Conservation (phyloP, 495 filamentous ascomycete species). For the Talaromyces thailandensis region DNA sequence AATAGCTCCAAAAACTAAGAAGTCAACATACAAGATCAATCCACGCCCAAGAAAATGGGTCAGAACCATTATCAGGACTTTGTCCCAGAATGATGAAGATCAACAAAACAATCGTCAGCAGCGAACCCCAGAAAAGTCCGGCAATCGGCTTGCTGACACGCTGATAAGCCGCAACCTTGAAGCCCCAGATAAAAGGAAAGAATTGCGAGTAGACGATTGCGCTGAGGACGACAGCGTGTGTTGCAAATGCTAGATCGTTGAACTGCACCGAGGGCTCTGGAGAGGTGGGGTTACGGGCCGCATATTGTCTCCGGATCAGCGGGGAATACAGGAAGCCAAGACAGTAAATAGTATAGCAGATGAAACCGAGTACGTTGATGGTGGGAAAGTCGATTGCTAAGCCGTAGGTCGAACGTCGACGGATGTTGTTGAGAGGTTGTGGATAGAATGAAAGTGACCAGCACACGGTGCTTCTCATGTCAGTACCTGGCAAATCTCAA, state of each 20-base stretch:
- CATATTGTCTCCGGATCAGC: conserved; percentile 72
- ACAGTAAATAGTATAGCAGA: conserved; percentile 69
- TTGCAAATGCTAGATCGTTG: conserved; percentile 84
- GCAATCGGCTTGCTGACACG: conserved; percentile 55
- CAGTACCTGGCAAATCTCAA: background rate
- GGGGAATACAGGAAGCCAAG: conserved; percentile 67
- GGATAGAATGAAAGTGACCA: conserved; percentile 94
- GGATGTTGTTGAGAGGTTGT: conserved; percentile 69
- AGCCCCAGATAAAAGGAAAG: conserved; percentile 63
- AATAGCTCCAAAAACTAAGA: background rate
- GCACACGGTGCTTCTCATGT: conserved; percentile 41
- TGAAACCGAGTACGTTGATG: conserved; percentile 76
- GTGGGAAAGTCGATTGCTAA: conserved; percentile 79
- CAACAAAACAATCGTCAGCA: conserved; percentile 48
- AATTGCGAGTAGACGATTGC: conserved; percentile 64
- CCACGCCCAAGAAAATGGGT: conserved; percentile 56
- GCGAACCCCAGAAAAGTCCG: conserved; percentile 56
- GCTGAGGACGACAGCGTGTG: conserved; percentile 65
- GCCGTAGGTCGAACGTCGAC: conserved; percentile 65
- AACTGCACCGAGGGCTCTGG: conserved; percentile 73
- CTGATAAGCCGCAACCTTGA: conserved; percentile 46
- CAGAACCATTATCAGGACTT: conserved; percentile 44
- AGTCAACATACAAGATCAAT: conserved; percentile 62
- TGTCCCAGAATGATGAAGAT: conserved; percentile 42
- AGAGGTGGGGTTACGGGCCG: conserved; percentile 60